Base-by-base conservation (phyloP, 176 grass and related monocot species). In the Musa beccarii region DNA sequence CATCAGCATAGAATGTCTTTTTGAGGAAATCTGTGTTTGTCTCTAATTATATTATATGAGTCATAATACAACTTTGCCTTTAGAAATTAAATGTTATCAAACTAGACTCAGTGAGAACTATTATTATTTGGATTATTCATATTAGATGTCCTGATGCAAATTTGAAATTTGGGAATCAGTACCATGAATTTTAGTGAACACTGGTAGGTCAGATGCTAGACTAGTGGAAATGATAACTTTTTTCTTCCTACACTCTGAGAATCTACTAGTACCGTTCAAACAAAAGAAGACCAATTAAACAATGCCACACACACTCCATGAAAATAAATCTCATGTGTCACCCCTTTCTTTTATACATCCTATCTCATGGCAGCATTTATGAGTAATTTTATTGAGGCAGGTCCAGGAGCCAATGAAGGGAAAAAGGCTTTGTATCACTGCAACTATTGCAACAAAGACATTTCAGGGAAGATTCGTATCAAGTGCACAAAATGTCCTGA, bases 361-460 rank as follows among this genome's bases (percentile, higher is more conserved):
- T 53, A 53, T 53, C n/a, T 63, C 8, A 80, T 51, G 3, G 28
- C 43, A 54, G 13, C 20, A 26, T 29, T 51, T 14, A 23, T 62
- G 19, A 68, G 2, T 28, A 3, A 49, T 68, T 9, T 22, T 61
- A 79, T 17, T 61, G 67, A 79, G 65, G 17, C 79, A 80, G 79
- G 79, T 65, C 54, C 76, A 15, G 86, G 94, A 14, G 83, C 89
- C 64, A 85, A 64, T 54, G 88, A 89, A 17, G 95, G 95, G 64
- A 99, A 98, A 84, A 98, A 99, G 74, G 95, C 88, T 63, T 75
- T 99, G 34, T 99, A 91, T 80, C 95, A 99, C 79, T 99, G 95
- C 80, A 99, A 99, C 67, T 99, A 99, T 84, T 99, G 95, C 78
- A 99, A 99, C 65, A 99, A 99, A 83, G 95, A 99, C 71, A 93